Conservation (phyloP, 371 early-diverging fungal species). For the Mycotypha africana region DNA sequence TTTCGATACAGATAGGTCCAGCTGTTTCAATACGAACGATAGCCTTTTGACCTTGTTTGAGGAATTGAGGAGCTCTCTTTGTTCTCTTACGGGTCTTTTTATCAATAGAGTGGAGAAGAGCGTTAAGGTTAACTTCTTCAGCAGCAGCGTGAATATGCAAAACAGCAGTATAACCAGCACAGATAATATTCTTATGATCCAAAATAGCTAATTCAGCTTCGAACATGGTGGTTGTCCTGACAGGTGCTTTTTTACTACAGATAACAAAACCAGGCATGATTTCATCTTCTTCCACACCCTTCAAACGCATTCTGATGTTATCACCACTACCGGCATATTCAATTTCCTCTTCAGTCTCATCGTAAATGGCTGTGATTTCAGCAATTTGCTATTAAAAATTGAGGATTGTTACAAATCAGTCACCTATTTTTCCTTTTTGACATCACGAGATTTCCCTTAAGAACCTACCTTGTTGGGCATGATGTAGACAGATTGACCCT, state of each 20-base stretch:
- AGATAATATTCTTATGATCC: constrained; percentile 93
- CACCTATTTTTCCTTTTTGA: background rate
- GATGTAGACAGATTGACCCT: constrained; percentile 76
- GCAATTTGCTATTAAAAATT: constrained; percentile 21
- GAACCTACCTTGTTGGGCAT: constrained; percentile 90
- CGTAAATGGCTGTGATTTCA: constrained; percentile 80
- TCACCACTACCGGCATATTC: constrained; percentile 84
- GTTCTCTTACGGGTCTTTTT: constrained; percentile 82
- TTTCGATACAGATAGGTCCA: constrained; percentile 81
- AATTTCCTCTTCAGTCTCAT: constrained; percentile 80
- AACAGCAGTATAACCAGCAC: constrained; percentile 90
- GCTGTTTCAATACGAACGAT: constrained; percentile 81
- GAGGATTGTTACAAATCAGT: background rate
- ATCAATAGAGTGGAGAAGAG: constrained; percentile 87
- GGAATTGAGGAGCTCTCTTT: constrained; percentile 84
- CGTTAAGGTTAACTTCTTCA: constrained; percentile 81
- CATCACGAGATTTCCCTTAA: no score
- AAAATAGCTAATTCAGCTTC: constrained; percentile 88
- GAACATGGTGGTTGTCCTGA: constrained; percentile 71
- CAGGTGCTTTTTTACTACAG: constrained; percentile 73
- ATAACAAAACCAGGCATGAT: constrained; percentile 84
- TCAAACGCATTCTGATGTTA: constrained; percentile 86
- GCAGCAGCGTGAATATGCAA: constrained; percentile 86
- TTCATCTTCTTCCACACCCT: constrained; percentile 93
- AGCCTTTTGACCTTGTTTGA: constrained; percentile 84